A percentile compares a stretch with the other conserved stretches of the same genome.
Evolutionary conservation across 257 asterid genomes (phyloP).

Genomic region (Solanum piurae): DNA sequence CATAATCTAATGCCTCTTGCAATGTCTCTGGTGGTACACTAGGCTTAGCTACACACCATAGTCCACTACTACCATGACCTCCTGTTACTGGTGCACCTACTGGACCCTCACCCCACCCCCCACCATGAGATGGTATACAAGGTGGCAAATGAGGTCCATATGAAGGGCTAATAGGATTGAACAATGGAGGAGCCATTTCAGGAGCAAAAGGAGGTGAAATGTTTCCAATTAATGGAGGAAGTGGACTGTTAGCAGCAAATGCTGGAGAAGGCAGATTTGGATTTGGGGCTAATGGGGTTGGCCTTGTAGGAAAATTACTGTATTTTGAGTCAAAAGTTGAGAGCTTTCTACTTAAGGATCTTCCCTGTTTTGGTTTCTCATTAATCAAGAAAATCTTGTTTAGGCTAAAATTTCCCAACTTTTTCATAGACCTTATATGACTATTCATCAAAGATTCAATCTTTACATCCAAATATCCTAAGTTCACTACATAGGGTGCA

Average conservation of each 20-base stretch:
- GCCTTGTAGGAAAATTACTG: conserved; percentile 33
- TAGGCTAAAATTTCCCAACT: conserved; percentile 20
- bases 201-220: conserved; percentile 24
- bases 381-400: conserved; percentile 15
- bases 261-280: conserved; percentile 21
- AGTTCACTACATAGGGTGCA: conserved; percentile 37
- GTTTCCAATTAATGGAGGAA: conserved; percentile 65
- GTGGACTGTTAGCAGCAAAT: conserved; percentile 36
- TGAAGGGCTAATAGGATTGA: conserved; percentile 38
- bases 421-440: conserved; percentile 29
- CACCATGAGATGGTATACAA: conserved; percentile 38
- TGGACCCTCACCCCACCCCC: conserved; percentile 15
- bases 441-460: conserved; percentile 3
- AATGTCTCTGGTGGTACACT: conserved; percentile 74
- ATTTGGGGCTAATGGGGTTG: conserved; percentile 37
- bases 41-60: conserved; percentile 97
- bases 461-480: conserved; percentile 15
- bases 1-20: conserved; percentile 74
- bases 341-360: conserved; percentile 42
- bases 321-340: conserved; percentile 20
- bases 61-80: conserved; percentile 8
- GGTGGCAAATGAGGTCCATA: conserved; percentile 67
- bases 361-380: conserved; percentile 1
- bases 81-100: conserved; percentile 24
- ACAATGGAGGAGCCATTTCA: conserved; percentile 21